A percentile compares a stretch with the other conserved stretches of the same genome.
Evolutionary conservation across 768 basidiomycete species (phyloP).

Genomic region (Trametopsis cervina): DNA sequence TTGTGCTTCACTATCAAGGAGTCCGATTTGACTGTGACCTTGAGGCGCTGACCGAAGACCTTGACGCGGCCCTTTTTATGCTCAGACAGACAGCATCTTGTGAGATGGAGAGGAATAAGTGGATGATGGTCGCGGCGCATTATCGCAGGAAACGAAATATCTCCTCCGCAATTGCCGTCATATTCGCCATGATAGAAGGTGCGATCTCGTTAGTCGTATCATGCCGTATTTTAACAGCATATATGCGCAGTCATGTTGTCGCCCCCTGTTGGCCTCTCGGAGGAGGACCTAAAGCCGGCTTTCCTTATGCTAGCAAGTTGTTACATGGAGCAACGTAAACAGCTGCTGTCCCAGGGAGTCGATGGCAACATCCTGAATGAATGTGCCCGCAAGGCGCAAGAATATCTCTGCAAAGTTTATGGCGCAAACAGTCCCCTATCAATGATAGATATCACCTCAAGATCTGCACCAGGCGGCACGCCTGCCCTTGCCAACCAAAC

Average conservation of each 20-base stretch:
- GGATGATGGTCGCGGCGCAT: constrained; percentile 48
- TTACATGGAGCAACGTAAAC: constrained; percentile 40
- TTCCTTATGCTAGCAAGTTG: constrained; percentile 49
- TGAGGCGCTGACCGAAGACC: constrained; percentile 35
- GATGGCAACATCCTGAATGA: constrained; percentile 23
- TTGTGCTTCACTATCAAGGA: no score
- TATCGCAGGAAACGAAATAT: constrained; percentile 45
- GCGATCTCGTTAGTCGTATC: constrained; percentile 5
- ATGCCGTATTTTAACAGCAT: background rate
- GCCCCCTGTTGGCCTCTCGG: constrained; percentile 25
- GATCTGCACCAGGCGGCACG: constrained; percentile 1
- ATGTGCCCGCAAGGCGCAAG: constrained; percentile 35
- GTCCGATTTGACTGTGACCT: constrained; percentile 36
- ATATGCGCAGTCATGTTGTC: constrained; percentile 32
- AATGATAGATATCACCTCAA: no score
- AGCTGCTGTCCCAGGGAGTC: constrained; percentile 18
- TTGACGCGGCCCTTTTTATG: constrained; percentile 36
- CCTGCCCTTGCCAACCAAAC: background rate
- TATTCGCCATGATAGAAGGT: constrained; percentile 45
- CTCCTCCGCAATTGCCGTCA: constrained; percentile 36
- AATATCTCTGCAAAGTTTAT: constrained; percentile 45
- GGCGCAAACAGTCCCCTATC: constrained; percentile 21
- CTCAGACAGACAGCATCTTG: constrained; percentile 34
- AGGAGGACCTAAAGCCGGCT: constrained; percentile 38
- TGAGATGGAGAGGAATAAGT: constrained; percentile 37